Evolutionary conservation across 2,329 filamentous ascomycete species (phyloP).

Genomic region (Colletotrichum scovillei): DNA sequence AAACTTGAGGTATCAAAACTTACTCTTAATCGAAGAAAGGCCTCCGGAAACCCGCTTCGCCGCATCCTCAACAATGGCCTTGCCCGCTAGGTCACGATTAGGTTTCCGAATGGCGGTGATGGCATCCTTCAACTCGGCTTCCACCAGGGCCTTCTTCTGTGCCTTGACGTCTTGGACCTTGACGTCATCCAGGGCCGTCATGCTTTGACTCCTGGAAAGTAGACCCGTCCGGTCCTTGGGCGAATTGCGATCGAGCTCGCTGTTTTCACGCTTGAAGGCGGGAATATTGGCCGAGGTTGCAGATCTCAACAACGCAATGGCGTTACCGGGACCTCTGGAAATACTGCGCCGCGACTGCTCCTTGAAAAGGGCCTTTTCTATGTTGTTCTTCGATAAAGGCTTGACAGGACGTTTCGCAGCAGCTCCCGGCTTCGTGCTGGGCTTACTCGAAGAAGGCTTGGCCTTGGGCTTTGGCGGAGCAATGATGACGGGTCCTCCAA

Average conservation of each 20-base stretch:
- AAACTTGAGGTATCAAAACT: no score
- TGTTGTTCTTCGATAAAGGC: constrained; percentile 62
- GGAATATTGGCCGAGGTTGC: constrained; percentile 71
- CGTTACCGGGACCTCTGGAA: constrained; percentile 66
- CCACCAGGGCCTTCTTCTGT: constrained; percentile 73
- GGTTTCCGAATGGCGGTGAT: constrained; percentile 81
- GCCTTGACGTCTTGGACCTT: constrained; percentile 54
- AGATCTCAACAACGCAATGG: constrained; percentile 74
- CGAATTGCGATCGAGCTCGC: constrained; percentile 58
- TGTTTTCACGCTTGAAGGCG: constrained; percentile 75
- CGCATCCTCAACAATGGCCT: constrained; percentile 73
- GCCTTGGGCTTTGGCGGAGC: constrained; percentile 64
- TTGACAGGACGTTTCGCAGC: constrained; percentile 59
- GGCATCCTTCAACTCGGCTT: constrained; percentile 78
- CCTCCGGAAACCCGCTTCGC: constrained; percentile 68
- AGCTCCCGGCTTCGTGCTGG: constrained; percentile 63
- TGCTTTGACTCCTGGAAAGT: constrained; percentile 56
- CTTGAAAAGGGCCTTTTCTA: constrained; percentile 73
- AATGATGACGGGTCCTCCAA: constrained; percentile 76
- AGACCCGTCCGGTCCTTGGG: constrained; percentile 53
- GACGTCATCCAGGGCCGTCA: constrained; percentile 62
- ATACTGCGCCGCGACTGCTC: constrained; percentile 66
- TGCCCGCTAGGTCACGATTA: constrained; percentile 77
- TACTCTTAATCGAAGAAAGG: constrained; percentile 61
- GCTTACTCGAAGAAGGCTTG: constrained; percentile 54